Percentiles rank a stretch among this genome's conserved stretches.
phyloP scores from a whole-genome alignment of 1,284 basidiomycete species.

The Gastroboletus turbinatus region DNA sequence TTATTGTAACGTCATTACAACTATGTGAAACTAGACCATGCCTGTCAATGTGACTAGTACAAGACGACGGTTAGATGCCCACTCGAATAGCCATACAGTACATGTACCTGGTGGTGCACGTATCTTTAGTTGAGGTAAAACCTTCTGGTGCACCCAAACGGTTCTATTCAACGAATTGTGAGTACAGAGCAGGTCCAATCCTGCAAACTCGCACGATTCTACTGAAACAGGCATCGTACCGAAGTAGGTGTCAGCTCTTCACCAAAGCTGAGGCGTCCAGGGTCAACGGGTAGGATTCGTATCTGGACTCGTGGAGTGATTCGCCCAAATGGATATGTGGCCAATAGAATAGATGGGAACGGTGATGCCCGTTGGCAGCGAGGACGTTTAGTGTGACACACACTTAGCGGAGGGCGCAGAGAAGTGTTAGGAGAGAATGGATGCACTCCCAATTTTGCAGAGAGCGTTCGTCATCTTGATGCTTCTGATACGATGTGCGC shows the following conservation, averaged over 20 bases:
- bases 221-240: background rate
- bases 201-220: background rate
- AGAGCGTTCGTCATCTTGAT: slow-evolving; percentile 12
- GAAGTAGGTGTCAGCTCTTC: background rate
- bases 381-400: slow-evolving; percentile 9
- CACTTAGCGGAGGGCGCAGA: slow-evolving; percentile 24
- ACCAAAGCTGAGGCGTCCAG: background rate
- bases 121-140: background rate
- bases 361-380: slow-evolving; percentile 12
- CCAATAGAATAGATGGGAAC: slow-evolving; percentile 5
- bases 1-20: background rate
- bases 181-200: background rate
- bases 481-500: slow-evolving; percentile 28
- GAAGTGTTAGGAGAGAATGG: slow-evolving; percentile 32
- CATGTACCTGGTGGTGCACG: background rate
- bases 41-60: background rate
- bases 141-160: background rate
- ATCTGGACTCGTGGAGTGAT: slow-evolving; percentile 5
- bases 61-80: background rate
- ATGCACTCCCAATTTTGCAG: slow-evolving; percentile 22
- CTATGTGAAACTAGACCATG: background rate
- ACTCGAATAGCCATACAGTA: background rate
- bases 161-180: background rate
- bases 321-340: slow-evolving; percentile 6
- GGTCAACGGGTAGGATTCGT: background rate